Evolutionary conservation across 805 yeast genomes (phyloP).

Genomic region (Henningerozyma blattae): DNA sequence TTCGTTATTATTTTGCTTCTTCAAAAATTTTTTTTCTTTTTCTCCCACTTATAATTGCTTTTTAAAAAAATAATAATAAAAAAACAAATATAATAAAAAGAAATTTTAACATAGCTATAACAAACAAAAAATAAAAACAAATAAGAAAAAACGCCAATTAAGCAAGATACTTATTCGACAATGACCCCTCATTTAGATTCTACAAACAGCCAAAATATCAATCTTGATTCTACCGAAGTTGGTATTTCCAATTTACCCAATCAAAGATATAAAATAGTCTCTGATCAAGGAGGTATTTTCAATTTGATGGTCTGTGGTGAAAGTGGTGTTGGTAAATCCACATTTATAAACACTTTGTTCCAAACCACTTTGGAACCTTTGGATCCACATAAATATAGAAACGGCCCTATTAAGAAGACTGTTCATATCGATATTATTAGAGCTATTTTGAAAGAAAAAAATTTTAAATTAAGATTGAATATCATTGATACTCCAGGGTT

Average conservation of each 20-base stretch:
- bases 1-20: too few species aligned
- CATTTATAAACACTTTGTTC: conserved; percentile 76
- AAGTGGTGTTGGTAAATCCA: conserved; percentile 86
- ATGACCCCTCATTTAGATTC: too few species aligned
- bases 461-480: conserved; percentile 64
- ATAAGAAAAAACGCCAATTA: too few species aligned
- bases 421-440: conserved; percentile 69
- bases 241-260: conserved; percentile 67
- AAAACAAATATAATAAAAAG: too few species aligned
- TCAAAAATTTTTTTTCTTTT: too few species aligned
- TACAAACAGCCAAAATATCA: not conserved
- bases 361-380: conserved; percentile 53
- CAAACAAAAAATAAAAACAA: too few species aligned
- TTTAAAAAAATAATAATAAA: too few species aligned
- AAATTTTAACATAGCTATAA: too few species aligned
- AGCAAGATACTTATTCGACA: too few species aligned
- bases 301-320: conserved; percentile 85
- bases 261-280: conserved; percentile 66
- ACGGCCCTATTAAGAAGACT: conserved; percentile 46
- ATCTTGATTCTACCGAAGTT: conserved; percentile 32
- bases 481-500: conserved; percentile 90
- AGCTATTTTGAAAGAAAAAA: conserved; percentile 77
- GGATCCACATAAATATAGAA: conserved; percentile 32
- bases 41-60: too few species aligned
- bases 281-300: conserved; percentile 64